Evolutionary conservation across 345 rosid species (phyloP), one percentile per base, ranked within the genome.

Genomic region (Cardamine occulta): DNA sequence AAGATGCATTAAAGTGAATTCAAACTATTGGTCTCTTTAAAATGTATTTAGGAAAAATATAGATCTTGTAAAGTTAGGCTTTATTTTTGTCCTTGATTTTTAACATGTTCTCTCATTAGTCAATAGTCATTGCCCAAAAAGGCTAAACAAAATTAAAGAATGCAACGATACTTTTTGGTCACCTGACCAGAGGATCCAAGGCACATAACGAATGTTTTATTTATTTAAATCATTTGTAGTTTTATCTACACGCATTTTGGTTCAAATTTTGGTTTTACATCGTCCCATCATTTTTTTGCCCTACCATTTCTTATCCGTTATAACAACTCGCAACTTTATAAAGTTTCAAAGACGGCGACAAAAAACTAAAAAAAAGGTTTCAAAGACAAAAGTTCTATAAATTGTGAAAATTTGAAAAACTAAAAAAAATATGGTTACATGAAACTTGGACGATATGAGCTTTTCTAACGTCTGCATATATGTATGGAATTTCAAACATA

Each of bases 151-250:
- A 34, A 40, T 8, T 28, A 69, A 62, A 76, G 19, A 76, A 69
- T 69, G 51, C 63, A 68, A 61, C 19, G 51, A 19, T 45, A 66
- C 75, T 44, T 76, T 62, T 23, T 45, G 65, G 71, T 69, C 70
- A 62, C 57, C 65, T 44, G 70, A 69, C 42, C 32, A 63, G 65
- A 70, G 80, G 31, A 76, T 76, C 80, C 80, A 76, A 76, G 63
- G 80, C 69, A 49, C 45, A 19, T 75, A 49, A 59, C 67, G 14
- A 74, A 74, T 58, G 73, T 68, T 75, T 61, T 63, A 12, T 60
- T 68, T 29, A 29, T 67, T 48, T 21, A 49, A 57, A 60, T 48
- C 3, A 48, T n/a, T 1, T 32, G 0, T 21, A 15, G 66, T 8
- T 4, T 49, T 56, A 62, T 74, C 39, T 12, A 61, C 49, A 61